These are phyloP conservation scores for Fusarium sp. DNA, from an alignment of 2,329 filamentous ascomycete genomes.

Conservation along the genomic window DNA sequence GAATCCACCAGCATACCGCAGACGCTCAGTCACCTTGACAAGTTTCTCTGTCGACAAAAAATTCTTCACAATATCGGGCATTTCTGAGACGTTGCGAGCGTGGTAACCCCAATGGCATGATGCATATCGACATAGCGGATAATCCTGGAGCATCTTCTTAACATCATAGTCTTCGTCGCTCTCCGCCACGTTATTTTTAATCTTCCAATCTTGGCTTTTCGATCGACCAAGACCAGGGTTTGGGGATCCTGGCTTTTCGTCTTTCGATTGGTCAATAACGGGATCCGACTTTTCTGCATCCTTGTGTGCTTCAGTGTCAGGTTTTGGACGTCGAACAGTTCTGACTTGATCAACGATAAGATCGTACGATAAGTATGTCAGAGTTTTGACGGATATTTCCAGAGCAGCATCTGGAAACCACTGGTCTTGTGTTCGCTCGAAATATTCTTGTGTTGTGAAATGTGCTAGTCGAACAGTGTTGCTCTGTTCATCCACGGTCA, in stretches of 20 bases:
- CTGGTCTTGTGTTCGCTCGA: constrained; percentile 41
- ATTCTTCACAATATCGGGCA: neutral
- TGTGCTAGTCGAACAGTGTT: constrained; percentile 55
- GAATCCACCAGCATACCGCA: neutral
- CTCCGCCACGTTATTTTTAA: constrained; percentile 43
- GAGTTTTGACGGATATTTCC: neutral
- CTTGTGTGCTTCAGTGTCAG: neutral
- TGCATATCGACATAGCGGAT: neutral
- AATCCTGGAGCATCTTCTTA: constrained; percentile 46
- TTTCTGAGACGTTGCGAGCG: neutral
- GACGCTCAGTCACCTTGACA: neutral
- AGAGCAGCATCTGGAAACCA: neutral
- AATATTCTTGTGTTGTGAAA: constrained; percentile 58
- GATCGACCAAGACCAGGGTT: neutral
- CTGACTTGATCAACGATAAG: neutral
- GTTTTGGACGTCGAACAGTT: neutral
- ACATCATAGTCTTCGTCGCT: constrained; percentile 43
- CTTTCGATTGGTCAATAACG: too few relatives aligned
- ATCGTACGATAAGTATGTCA: neutral
- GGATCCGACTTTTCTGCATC: neutral
- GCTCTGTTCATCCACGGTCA: constrained; percentile 53
- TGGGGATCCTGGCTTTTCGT: constrained; percentile 8
- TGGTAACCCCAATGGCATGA: neutral
- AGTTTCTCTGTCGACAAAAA: neutral
- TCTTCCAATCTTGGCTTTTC: neutral